A percentile compares a stretch with the other conserved stretches of the same genome.
These are phyloP conservation scores for Isabelozyma gotoi DNA, from an alignment of 805 yeast genomes.

Conservation along the genomic window DNA sequence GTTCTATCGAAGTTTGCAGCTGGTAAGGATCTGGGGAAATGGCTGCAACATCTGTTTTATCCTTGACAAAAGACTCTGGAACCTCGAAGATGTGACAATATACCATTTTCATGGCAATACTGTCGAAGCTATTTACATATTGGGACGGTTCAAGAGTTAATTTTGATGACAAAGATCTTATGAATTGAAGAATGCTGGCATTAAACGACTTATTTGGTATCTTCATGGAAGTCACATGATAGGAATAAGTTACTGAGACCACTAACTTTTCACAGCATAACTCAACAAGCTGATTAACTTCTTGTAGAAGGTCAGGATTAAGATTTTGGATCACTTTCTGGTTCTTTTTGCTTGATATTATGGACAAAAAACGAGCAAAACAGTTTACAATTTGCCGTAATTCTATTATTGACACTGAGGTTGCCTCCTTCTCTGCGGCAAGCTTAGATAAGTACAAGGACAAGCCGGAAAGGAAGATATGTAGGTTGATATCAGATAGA, in stretches of 20 bases:
- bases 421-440: background rate
- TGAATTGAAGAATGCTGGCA: background rate
- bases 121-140: background rate
- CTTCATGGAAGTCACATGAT: background rate
- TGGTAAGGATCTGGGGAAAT: background rate
- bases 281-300: background rate
- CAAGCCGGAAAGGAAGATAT: background rate
- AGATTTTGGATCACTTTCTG: background rate
- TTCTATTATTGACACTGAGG: background rate
- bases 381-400: background rate
- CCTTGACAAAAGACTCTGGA: no score
- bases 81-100: background rate
- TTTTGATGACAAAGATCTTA: background rate
- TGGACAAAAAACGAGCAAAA: background rate
- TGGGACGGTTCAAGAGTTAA: background rate
- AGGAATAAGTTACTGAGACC: background rate
- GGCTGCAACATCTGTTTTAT: background rate
- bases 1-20: background rate
- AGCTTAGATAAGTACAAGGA: background rate
- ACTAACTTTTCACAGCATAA: background rate
- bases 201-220: background rate
- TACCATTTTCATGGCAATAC: background rate
- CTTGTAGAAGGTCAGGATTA: background rate
- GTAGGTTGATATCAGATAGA: background rate
- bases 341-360: background rate